These are phyloP conservation scores for Scleromitrula shiraiana DNA, from an alignment of 2,329 filamentous ascomycete species.

Conservation along the genomic window DNA sequence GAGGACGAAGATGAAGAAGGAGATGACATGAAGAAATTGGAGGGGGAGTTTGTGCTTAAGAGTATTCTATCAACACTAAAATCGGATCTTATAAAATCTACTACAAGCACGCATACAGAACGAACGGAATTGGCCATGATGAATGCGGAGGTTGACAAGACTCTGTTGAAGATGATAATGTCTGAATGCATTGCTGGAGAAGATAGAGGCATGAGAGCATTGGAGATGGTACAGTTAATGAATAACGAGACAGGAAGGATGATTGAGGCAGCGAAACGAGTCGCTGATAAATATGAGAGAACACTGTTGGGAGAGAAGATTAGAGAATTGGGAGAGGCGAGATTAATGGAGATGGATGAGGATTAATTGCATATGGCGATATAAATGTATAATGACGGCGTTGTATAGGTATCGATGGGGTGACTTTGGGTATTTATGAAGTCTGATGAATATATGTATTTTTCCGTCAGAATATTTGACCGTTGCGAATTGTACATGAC, in stretches of 20 bases:
- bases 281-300: constrained; percentile 78
- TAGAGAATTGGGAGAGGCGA: constrained; percentile 65
- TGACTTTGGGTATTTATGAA: not conserved
- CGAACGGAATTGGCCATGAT: constrained; percentile 59
- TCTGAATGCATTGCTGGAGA: constrained; percentile 88
- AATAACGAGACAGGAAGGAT: constrained; percentile 78
- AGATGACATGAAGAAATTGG: constrained; percentile 56
- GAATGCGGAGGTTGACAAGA: constrained; percentile 84
- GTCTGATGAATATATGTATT: constrained; percentile 1
- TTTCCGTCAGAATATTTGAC: too few relatives aligned
- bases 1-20: constrained; percentile 33
- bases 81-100: constrained; percentile 63
- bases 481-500: not conserved
- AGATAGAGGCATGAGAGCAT: constrained; percentile 85
- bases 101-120: constrained; percentile 55
- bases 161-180: constrained; percentile 79
- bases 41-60: constrained; percentile 74
- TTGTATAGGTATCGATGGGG: not conserved
- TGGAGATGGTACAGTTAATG: constrained; percentile 86
- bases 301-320: constrained; percentile 85
- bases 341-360: constrained; percentile 25
- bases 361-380: constrained; percentile 17
- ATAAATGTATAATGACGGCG: constrained; percentile 2
- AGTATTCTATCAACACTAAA: constrained; percentile 66
- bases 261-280: constrained; percentile 83